A percentile compares a stretch with the other conserved stretches of the same genome.
Evolutionary conservation across 352 stramenopile species (phyloP).

Genomic region (Phytophthora citrophthora): DNA sequence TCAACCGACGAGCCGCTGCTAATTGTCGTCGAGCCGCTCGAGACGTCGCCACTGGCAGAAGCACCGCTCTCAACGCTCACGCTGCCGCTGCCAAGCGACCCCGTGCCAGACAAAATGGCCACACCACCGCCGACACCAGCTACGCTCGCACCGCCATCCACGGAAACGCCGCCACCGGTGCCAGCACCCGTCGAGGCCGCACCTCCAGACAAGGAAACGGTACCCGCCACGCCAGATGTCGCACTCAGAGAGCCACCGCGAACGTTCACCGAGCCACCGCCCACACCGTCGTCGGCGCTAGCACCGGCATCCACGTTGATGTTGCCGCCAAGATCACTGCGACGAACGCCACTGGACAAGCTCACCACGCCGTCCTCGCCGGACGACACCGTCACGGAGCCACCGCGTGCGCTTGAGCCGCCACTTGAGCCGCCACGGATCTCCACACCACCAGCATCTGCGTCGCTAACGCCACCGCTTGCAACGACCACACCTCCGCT

Average conservation of each 20-base stretch:
- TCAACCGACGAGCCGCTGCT: background rate
- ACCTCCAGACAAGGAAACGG: background rate
- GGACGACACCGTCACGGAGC: background rate
- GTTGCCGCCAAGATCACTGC: background rate
- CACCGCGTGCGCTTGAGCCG: background rate
- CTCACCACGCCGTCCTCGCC: background rate
- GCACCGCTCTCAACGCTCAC: background rate
- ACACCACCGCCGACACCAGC: background rate
- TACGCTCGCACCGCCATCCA: conserved; percentile 4
- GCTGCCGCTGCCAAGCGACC: background rate
- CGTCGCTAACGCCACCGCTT: background rate
- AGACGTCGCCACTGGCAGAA: background rate
- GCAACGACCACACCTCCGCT: background rate
- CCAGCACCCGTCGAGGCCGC: background rate
- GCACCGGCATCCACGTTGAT: background rate
- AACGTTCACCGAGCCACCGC: background rate
- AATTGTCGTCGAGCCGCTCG: background rate
- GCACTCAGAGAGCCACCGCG: background rate
- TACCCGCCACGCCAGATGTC: background rate
- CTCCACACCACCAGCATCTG: conserved; percentile 1
- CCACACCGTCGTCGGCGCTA: background rate
- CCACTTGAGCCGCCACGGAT: conserved; percentile 6
- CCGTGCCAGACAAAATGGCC: background rate
- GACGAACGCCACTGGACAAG: background rate
- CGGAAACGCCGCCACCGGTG: background rate